These are phyloP conservation scores for Trichosanthes truncata DNA, from an alignment of 306 rosid genomes.

Conservation along the genomic window DNA sequence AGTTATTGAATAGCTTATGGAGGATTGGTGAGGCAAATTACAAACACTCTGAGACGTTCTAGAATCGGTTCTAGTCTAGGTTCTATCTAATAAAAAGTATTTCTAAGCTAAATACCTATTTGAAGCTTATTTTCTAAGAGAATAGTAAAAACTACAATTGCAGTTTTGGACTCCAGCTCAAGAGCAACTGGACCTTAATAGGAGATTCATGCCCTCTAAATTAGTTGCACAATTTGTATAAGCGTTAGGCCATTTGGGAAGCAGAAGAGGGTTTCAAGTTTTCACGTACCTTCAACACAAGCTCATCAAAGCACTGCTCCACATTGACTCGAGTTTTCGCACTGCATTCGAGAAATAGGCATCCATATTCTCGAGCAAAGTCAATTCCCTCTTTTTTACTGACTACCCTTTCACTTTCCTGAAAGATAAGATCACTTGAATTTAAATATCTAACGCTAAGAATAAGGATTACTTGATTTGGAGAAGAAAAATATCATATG, in stretches of 20 bases:
- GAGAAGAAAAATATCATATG: neutral
- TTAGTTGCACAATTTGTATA: neutral
- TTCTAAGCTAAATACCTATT: neutral
- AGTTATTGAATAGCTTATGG: neutral
- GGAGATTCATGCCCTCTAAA: neutral
- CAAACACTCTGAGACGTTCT: neutral
- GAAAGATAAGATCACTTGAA: constrained; percentile 15
- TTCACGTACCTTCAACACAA: constrained; percentile 67
- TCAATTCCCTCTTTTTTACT: constrained; percentile 86
- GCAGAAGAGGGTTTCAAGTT: neutral
- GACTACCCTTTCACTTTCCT: constrained; percentile 82
- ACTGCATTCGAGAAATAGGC: constrained; percentile 89
- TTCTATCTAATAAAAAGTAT: neutral
- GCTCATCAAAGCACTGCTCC: constrained; percentile 95
- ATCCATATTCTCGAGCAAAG: constrained; percentile 87
- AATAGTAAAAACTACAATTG: neutral
- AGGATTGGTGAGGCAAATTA: neutral
- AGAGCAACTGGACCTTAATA: neutral
- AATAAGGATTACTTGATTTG: neutral
- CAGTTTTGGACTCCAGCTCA: neutral
- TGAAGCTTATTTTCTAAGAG: neutral
- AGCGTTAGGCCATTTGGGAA: neutral
- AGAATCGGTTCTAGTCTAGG: neutral
- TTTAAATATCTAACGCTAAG: neutral
- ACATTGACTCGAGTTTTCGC: constrained; percentile 95